These are phyloP conservation scores for Arbutus unedo DNA, from an alignment of 148 eudicot genomes.

Conservation along the genomic window DNA sequence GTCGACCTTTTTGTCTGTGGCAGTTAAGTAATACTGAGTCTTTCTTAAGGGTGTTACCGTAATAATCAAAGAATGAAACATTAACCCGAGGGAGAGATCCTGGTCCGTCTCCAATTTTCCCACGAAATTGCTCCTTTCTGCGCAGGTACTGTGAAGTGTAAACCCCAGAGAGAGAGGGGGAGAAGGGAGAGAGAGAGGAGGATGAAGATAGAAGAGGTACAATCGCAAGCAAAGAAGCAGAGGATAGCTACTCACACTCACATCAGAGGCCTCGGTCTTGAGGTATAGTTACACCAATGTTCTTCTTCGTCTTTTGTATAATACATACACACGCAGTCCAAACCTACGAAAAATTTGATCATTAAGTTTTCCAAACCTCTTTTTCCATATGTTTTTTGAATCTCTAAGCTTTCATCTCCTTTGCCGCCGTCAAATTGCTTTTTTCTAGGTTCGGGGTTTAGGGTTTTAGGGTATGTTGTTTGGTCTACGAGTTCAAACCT, in stretches of 20 bases:
- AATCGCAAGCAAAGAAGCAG: slow-evolving; percentile 90
- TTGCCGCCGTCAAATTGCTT: background rate
- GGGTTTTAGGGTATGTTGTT: slow-evolving; percentile 23
- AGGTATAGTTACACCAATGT: slow-evolving; percentile 37
- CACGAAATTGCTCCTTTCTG: background rate
- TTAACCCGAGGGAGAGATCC: too few relatives aligned
- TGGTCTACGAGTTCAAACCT: background rate
- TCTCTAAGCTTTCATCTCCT: background rate
- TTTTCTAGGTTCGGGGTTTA: slow-evolving; percentile 23
- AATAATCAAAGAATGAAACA: too few relatives aligned
- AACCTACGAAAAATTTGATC: background rate
- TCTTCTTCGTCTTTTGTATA: background rate
- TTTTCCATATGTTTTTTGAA: background rate
- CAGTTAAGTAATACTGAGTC: too few relatives aligned
- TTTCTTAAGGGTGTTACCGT: too few relatives aligned
- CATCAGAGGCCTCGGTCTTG: slow-evolving; percentile 95
- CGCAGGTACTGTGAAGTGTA: background rate
- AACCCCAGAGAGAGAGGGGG: slow-evolving; percentile 12
- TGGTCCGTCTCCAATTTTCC: too few relatives aligned
- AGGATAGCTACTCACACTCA: slow-evolving; percentile 94
- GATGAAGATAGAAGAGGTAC: slow-evolving; percentile 97
- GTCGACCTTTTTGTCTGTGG: too few relatives aligned
- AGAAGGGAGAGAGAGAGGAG: slow-evolving; percentile 5
- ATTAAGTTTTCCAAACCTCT: background rate
- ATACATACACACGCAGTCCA: background rate